Percentiles rank a stretch among this genome's conserved stretches.
Conservation (phyloP, 1,284 basidiomycete genomes). For the Sanghuangporus baumii region DNA sequence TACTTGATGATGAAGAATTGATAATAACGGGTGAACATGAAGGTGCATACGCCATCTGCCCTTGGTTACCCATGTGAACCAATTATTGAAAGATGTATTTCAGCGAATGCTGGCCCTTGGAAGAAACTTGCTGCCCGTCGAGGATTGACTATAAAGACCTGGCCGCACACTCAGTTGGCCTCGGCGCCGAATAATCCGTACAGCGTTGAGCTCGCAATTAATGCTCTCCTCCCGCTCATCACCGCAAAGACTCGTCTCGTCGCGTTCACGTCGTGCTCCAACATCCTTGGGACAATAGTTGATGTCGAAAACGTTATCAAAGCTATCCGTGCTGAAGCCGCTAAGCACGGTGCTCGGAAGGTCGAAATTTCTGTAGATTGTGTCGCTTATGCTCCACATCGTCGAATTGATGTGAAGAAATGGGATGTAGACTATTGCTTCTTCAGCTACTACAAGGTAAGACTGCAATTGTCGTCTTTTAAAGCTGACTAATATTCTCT, state of each 20-base stretch:
- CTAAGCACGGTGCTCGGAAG: constrained; percentile 50
- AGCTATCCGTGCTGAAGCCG: constrained; percentile 47
- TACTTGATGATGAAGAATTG: constrained; percentile 61
- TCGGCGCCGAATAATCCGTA: constrained; percentile 57
- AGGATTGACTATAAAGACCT: constrained; percentile 51
- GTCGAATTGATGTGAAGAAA: constrained; percentile 59
- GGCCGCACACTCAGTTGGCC: constrained; percentile 41
- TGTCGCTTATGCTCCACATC: constrained; percentile 75
- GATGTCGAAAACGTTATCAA: constrained; percentile 53
- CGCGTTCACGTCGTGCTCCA: constrained; percentile 72
- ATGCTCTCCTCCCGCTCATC: constrained; percentile 58
- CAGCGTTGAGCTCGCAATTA: constrained; percentile 51
- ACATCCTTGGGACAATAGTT: constrained; percentile 65
- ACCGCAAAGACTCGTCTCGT: constrained; percentile 62
- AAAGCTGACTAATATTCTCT: neutral
- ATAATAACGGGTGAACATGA: constrained; percentile 76
- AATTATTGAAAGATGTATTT: neutral
- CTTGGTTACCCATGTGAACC: neutral
- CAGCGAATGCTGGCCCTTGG: constrained; percentile 77
- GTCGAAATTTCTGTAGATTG: constrained; percentile 68
- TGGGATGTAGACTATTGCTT: constrained; percentile 75
- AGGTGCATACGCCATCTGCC: constrained; percentile 34
- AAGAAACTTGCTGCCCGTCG: constrained; percentile 62
- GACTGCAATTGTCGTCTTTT: neutral
- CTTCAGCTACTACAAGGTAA: constrained; percentile 74